Conservation (phyloP, 139 green algal genomes). For the Eudorina sp. region DNA sequence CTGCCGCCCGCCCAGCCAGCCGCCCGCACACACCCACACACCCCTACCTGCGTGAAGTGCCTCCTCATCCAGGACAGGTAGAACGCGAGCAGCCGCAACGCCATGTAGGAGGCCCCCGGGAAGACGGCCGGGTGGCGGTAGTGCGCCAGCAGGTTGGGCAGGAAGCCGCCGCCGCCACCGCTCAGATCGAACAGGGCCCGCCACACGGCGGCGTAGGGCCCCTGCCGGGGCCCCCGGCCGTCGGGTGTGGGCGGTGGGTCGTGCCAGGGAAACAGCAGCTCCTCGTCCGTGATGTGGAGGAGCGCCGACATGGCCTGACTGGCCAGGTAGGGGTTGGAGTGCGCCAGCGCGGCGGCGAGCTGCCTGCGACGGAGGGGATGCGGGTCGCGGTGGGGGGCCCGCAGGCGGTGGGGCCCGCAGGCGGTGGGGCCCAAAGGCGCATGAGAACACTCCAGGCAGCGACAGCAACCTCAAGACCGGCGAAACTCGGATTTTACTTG, state of each 20-base stretch:
- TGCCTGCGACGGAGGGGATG: constrained; percentile 29
- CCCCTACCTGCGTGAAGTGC: constrained; percentile 55
- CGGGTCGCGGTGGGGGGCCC: too few relatives aligned
- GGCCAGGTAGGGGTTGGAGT: constrained; percentile 61
- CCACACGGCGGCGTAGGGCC: constrained; percentile 42
- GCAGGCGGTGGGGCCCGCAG: too few relatives aligned
- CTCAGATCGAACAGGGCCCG: constrained; percentile 39
- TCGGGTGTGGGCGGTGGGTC: constrained; percentile 30
- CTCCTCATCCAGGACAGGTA: constrained; percentile 54
- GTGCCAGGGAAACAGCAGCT: constrained; percentile 52
- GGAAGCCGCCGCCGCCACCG: background rate
- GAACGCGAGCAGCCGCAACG: constrained; percentile 58
- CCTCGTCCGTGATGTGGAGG: constrained; percentile 57
- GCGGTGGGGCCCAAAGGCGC: too few relatives aligned
- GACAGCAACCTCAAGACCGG: too few relatives aligned
- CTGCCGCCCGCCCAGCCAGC: too few relatives aligned
- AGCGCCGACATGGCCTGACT: constrained; percentile 58
- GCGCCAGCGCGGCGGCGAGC: constrained; percentile 41
- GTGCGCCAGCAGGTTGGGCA: constrained; percentile 45
- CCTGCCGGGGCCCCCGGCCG: background rate
- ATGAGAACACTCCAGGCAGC: too few relatives aligned
- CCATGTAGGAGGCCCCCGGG: constrained; percentile 45
- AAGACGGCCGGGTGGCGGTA: constrained; percentile 48
- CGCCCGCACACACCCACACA: background rate
- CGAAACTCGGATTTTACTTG: too few relatives aligned